These are phyloP conservation scores for Xylariaceae sp. DNA, from an alignment of 2,329 filamentous ascomycete genomes.

Conservation along the genomic window DNA sequence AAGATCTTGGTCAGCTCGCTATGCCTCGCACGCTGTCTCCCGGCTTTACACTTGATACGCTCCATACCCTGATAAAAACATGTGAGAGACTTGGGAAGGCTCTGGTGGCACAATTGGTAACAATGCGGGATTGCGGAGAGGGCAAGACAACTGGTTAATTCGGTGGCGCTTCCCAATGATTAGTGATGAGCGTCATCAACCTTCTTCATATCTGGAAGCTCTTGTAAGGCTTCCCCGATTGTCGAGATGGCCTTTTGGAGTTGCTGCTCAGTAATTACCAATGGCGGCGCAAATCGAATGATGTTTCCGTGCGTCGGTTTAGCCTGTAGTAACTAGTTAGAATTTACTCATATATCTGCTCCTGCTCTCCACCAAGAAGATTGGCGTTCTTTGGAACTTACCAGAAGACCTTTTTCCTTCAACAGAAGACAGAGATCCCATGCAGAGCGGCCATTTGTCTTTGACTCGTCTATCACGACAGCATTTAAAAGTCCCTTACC, in stretches of 20 bases:
- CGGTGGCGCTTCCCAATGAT: conserved; percentile 20
- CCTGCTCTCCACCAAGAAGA: too few species aligned
- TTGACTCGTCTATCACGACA: conserved; percentile 88
- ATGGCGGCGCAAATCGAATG: conserved; percentile 91
- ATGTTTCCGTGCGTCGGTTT: conserved; percentile 99
- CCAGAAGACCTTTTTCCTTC: conserved; percentile 91
- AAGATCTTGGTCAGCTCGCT: too few species aligned
- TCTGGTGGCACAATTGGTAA: conserved; percentile 7
- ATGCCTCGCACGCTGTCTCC: background rate
- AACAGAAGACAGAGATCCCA: conserved; percentile 96
- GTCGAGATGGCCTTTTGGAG: conserved; percentile 73
- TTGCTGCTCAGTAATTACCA: conserved; percentile 89
- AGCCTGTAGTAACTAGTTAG: conserved; percentile 57
- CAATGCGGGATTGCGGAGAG: conserved; percentile 14
- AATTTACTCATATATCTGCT: too few species aligned
- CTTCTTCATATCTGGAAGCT: conserved; percentile 66
- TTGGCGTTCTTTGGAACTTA: conserved; percentile 44
- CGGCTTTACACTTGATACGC: background rate
- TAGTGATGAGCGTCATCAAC: conserved; percentile 30
- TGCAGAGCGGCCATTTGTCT: conserved; percentile 78
- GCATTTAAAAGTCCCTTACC: conserved; percentile 95
- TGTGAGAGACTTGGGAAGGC: background rate
- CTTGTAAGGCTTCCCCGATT: conserved; percentile 75
- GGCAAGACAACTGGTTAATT: conserved; percentile 1
- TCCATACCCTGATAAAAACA: background rate